phyloP scores from a whole-genome alignment of 345 rosid genomes.

The Eutrema japonicum region DNA sequence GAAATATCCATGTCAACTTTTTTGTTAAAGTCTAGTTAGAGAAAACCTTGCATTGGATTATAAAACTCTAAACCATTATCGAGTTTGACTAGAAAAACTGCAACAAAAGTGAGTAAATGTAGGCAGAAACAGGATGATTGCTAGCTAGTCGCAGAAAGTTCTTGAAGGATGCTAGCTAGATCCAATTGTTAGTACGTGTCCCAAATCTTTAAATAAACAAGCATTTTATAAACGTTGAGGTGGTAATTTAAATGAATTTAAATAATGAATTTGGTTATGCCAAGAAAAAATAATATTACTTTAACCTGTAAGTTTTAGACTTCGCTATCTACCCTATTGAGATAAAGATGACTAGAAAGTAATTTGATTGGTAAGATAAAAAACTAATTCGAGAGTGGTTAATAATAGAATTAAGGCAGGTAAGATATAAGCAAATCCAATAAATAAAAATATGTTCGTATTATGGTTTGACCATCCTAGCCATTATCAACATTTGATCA shows the following conservation, averaged over 20 bases:
- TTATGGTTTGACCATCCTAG: conserved; percentile 35
- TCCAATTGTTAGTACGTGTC: conserved; percentile 43
- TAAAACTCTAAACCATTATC: conserved; percentile 24
- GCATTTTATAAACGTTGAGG: conserved; percentile 29
- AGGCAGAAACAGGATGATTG: conserved; percentile 39
- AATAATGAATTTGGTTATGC: conserved; percentile 28
- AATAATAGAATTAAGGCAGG: conserved; percentile 43
- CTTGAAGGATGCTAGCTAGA: conserved; percentile 36
- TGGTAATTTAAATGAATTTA: conserved; percentile 32
- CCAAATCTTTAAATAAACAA: conserved; percentile 24
- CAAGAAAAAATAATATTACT: conserved; percentile 32
- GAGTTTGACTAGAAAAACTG: conserved; percentile 17
- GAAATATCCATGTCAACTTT: background rate
- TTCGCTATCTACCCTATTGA: conserved; percentile 40
- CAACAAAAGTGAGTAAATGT: conserved; percentile 30
- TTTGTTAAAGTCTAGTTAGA: background rate
- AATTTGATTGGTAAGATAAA: conserved; percentile 39
- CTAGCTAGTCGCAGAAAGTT: conserved; percentile 30
- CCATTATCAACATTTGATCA: conserved; percentile 32
- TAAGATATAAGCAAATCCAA: conserved; percentile 33
- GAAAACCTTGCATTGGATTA: background rate
- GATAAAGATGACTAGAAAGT: conserved; percentile 37
- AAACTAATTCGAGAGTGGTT: conserved; percentile 41
- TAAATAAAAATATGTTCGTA: background rate
- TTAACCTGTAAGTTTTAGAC: conserved; percentile 34